phyloP scores from a whole-genome alignment of 768 basidiomycete species.

The Dioszegia aurantiaca region DNA sequence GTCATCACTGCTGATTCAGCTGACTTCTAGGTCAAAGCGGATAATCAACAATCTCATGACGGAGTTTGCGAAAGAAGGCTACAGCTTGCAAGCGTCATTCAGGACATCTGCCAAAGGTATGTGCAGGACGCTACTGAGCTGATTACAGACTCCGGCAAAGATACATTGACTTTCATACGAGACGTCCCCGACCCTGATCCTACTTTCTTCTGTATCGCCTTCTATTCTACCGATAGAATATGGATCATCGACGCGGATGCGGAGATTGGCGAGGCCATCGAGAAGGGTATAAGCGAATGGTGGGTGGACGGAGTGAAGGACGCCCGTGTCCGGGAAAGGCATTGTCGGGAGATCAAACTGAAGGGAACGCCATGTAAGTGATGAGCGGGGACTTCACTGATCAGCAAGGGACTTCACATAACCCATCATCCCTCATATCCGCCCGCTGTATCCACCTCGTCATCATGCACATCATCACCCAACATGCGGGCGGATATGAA shows the following conservation, averaged over 20 bases:
- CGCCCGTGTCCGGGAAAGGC: constrained; percentile 38
- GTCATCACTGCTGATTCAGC: constrained; percentile 7
- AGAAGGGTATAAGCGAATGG: constrained; percentile 36
- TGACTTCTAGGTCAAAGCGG: constrained; percentile 29
- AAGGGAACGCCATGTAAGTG: constrained; percentile 39
- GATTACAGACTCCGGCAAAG: constrained; percentile 40
- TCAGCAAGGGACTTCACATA: constrained; percentile 39
- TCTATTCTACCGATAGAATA: constrained; percentile 37
- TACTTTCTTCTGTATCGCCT: constrained; percentile 42
- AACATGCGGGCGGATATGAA: constrained; percentile 34
- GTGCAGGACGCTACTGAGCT: background rate
- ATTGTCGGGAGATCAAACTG: constrained; percentile 43
- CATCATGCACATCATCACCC: constrained; percentile 41
- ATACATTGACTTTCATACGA: constrained; percentile 36
- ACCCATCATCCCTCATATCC: constrained; percentile 35
- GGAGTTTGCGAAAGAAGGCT: constrained; percentile 41
- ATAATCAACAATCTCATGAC: constrained; percentile 43
- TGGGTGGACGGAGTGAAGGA: constrained; percentile 41
- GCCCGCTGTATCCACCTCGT: constrained; percentile 42
- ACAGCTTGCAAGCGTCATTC: constrained; percentile 35
- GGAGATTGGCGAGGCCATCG: constrained; percentile 39
- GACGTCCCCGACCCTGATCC: constrained; percentile 45
- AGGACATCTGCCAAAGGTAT: constrained; percentile 41
- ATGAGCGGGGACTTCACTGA: constrained; percentile 4
- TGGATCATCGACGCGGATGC: constrained; percentile 50